Conservation (phyloP, 352 stramenopile genomes). For the Pythium folliculosum region DNA sequence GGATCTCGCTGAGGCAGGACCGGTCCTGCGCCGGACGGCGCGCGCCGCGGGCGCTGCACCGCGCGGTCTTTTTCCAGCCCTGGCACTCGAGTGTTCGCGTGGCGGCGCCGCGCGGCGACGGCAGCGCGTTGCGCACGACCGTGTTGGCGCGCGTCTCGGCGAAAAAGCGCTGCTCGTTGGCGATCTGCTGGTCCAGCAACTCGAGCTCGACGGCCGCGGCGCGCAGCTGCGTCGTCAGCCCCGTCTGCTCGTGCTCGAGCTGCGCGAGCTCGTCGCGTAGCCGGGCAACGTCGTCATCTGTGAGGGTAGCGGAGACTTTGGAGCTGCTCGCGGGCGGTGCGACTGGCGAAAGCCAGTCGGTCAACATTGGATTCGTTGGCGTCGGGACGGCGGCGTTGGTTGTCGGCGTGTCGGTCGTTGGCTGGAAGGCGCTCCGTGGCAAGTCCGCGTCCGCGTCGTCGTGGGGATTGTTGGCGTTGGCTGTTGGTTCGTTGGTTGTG, state of each 20-base stretch:
- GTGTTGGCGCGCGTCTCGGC: constrained; percentile 4
- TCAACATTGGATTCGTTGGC: not conserved
- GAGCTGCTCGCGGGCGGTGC: not conserved
- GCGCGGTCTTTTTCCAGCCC: constrained; percentile 24
- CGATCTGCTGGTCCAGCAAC: constrained; percentile 2
- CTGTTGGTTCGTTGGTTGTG: not conserved
- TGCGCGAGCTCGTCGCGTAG: constrained; percentile 14
- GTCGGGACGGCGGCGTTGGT: not conserved
- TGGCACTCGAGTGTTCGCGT: constrained; percentile 8
- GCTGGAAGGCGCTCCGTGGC: constrained; percentile 1
- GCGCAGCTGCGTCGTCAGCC: not conserved
- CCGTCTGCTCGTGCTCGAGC: constrained; percentile 2
- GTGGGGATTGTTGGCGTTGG: not conserved
- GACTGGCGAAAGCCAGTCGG: constrained; percentile 1
- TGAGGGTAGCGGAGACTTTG: not conserved
- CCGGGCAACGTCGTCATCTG: not conserved
- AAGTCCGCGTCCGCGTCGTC: constrained; percentile 1
- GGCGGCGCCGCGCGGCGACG: constrained; percentile 9
- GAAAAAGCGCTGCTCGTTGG: constrained; percentile 6
- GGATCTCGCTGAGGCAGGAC: constrained; percentile 15
- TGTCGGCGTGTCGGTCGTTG: not conserved
- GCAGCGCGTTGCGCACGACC: constrained; percentile 10
- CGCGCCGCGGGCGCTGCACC: constrained; percentile 10
- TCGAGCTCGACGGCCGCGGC: not conserved
- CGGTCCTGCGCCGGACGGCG: constrained; percentile 14